Percentiles rank a stretch among this genome's conserved stretches.
Evolutionary conservation across 441 rosid genomes (phyloP).

Genomic region (Erodium trifolium): DNA sequence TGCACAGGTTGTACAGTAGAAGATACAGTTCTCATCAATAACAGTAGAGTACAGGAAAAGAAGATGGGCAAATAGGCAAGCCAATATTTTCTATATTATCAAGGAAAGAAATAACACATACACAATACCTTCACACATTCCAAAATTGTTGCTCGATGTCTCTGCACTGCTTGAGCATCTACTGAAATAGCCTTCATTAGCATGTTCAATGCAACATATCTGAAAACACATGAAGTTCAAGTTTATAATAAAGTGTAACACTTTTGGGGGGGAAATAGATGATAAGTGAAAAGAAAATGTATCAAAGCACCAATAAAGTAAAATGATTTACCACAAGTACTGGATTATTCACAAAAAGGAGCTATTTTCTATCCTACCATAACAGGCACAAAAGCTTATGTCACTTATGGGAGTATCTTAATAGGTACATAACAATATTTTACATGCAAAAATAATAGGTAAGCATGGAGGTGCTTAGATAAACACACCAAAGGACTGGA

Average conservation of each 20-base stretch:
- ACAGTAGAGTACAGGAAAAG: constrained; percentile 6
- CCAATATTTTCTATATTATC: constrained; percentile 10
- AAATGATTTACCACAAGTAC: background rate
- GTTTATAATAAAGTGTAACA: constrained; percentile 8
- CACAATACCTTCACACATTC: constrained; percentile 90
- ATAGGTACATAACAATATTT: no score
- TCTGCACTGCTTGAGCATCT: constrained; percentile 97
- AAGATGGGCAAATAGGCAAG: background rate
- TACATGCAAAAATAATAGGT: no score
- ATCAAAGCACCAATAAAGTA: background rate
- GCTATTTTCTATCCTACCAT: no score
- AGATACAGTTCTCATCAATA: constrained; percentile 12
- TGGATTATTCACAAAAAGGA: no score
- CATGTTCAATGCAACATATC: constrained; percentile 98
- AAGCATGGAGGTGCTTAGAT: no score
- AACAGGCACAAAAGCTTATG: no score
- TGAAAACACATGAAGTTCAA: constrained; percentile 26
- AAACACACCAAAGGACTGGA: no score
- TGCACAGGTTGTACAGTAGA: constrained; percentile 14
- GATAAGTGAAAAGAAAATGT: background rate
- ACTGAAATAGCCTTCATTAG: constrained; percentile 89
- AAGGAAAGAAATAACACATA: constrained; percentile 19
- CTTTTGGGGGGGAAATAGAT: background rate
- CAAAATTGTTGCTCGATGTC: constrained; percentile 92
- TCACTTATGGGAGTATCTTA: no score